Evolutionary conservation across 176 grass and related monocot genomes (phyloP).

Genomic region (Musa troglodytarum): DNA sequence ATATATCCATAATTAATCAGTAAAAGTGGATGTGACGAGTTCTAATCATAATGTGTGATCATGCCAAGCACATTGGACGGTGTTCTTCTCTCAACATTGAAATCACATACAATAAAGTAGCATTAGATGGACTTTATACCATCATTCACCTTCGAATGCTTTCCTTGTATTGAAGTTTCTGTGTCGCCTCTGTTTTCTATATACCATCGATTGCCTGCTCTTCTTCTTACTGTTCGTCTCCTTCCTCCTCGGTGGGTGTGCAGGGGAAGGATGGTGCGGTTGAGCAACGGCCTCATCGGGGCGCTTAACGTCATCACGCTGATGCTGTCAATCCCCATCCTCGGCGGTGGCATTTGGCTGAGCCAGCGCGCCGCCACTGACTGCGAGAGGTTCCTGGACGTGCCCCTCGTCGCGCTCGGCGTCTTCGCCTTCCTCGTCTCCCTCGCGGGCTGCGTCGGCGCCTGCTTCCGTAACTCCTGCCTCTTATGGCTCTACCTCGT

Average conservation of each 20-base stretch:
- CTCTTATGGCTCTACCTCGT: conserved; percentile 45
- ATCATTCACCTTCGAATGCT: too few relatives aligned
- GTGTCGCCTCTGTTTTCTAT: neutral
- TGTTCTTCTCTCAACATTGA: too few relatives aligned
- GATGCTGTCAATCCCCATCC: conserved; percentile 24
- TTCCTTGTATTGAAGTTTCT: too few relatives aligned
- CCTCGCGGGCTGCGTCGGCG: conserved; percentile 18
- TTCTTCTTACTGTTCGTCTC: neutral
- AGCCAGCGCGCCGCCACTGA: conserved; percentile 11
- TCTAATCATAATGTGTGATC: too few relatives aligned
- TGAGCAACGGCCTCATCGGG: neutral
- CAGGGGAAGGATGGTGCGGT: neutral
- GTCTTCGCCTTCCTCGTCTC: conserved; percentile 29
- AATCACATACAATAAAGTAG: too few relatives aligned
- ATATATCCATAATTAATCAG: too few relatives aligned
- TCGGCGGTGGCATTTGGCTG: conserved; percentile 25
- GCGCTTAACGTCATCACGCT: conserved; percentile 36
- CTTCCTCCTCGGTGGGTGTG: neutral
- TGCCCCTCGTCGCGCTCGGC: conserved; percentile 29
- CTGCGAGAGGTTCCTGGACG: conserved; percentile 34
- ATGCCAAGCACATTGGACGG: too few relatives aligned
- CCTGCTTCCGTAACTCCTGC: conserved; percentile 28
- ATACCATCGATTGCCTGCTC: neutral
- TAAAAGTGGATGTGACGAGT: too few relatives aligned
- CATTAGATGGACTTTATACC: too few relatives aligned